Base-by-base conservation (phyloP, 371 early-diverging fungal genomes). In the Antonospora locustae region DNA sequence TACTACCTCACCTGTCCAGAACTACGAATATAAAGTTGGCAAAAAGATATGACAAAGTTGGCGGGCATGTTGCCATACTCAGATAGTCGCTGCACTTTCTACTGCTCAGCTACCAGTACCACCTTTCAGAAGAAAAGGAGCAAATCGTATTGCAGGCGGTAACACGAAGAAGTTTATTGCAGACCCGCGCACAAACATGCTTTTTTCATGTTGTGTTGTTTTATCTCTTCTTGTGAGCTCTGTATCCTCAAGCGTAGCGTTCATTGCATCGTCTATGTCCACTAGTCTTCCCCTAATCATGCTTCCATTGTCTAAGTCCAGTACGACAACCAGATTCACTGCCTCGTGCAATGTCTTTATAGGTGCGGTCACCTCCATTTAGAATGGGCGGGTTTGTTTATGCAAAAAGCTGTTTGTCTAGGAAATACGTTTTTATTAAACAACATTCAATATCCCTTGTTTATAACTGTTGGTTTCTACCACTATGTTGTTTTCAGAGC, bases 201-300 rank as follows among this genome's bases (percentile, higher is more conserved):
- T 22, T 20, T 59, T 51, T 16, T 50, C 29, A 32, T 24, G 41
- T 27, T 20, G 34, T 20, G 14, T 4, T 28, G 23, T 16, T 11
- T 43, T 40, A 16, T 32, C 19, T 1, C 27, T 16, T 0, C 36
- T 36, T 0, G 20, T 24, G 11, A 63, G 19, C 16, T 29, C 30
- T 20, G 48, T 54, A 44, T 64, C 46, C 14, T 38, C 41, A 20
- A 64, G 22, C 7, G 27, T n/a, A 11, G 54, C 22, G 49, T 64
- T 64, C 65, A 64, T 64, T 34, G 36, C 54, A 34, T 64, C 65
- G 24, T 64, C 65, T 11, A 64, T 19, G 28, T 64, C 55, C 29
- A 40, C 28, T 3, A 64, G 38, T 11, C 19, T 41, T 16, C 58
- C 65, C 23, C 36, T 50, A 27, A 27, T 49, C 29, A 43, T 53